Evolutionary conservation across 495 filamentous ascomycete species (phyloP), one percentile per base, ranked within the genome.

Genomic region (Penicillium desertorum): DNA sequence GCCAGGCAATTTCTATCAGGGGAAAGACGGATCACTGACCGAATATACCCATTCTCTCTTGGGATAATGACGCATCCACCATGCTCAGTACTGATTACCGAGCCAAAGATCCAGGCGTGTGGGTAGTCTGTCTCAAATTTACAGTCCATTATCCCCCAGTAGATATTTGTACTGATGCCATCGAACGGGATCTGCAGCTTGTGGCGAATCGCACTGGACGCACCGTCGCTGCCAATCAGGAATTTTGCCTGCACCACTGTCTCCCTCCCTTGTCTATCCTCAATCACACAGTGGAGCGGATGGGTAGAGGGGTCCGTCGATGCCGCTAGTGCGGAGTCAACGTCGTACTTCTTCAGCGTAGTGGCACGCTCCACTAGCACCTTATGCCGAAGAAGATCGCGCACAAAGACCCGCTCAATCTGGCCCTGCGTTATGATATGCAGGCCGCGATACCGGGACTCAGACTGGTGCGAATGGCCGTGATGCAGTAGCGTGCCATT

Each of bases 61-160:
- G 73, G 72, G 50, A 76, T 69, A 23, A 73, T 69, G 19, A 76
- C 60, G 46, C 63, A 68, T 12, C 70, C 68, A 2, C 73, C 73
- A 62, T 75, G 72, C 41, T 75, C 45, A 0, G 69, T 61, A 44
- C 56, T 30, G 51, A 54, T 39, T 20, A 57, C 60, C 7, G 56
- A 72, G 59, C 69, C 67, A 64, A 76, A 75, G 6, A 62, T 60
- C 67, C 61, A 64, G 16, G 61, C 62, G 63, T 76, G 62, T 1
- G 73, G 73, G 46, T 71, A 75, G 41, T 76, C 72, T 22, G 57
- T 67, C 49, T 73, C 60, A 56, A 65, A 76, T 9, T 54, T 51
- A 51, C 72, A 71, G 55, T 76, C 73, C 69, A 72, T 71, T 32
- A 76, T 76, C 3, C 64, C 73, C 73, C 73, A 76, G 45, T 75